These are phyloP conservation scores for Fremontodendron californicum DNA, from an alignment of 345 rosid species.

Conservation along the genomic window DNA sequence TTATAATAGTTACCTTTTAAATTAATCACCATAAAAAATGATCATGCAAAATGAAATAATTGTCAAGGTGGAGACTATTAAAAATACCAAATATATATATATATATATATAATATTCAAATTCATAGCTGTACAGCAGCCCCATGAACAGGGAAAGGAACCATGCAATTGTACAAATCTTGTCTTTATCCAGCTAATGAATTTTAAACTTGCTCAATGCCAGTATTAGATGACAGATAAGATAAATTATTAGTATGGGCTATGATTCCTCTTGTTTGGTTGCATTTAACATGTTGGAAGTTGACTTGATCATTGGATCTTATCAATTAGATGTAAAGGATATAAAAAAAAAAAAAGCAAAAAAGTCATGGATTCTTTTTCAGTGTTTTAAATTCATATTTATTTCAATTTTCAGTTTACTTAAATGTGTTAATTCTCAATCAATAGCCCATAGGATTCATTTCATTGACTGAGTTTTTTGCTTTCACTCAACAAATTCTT, in stretches of 20 bases:
- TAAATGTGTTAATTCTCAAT: no score
- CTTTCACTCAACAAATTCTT: conserved; percentile 27
- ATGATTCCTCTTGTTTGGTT: conserved; percentile 12
- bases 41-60: no score
- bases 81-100: no score
- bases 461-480: conserved; percentile 7
- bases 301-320: neutral
- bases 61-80: no score
- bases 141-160: neutral
- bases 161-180: neutral
- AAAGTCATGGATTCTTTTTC: neutral
- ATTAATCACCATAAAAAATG: neutral
- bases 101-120: no score
- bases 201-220: neutral
- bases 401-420: neutral
- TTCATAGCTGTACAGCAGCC: neutral
- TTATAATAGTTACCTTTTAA: neutral
- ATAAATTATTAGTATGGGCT: no score
- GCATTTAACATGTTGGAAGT: neutral
- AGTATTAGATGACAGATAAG: neutral
- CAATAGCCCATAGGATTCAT: neutral
- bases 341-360: neutral
- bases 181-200: neutral
- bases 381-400: neutral
- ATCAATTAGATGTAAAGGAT: neutral